Conservation (phyloP, 768 basidiomycete species). For the Asterophora parasitica region DNA sequence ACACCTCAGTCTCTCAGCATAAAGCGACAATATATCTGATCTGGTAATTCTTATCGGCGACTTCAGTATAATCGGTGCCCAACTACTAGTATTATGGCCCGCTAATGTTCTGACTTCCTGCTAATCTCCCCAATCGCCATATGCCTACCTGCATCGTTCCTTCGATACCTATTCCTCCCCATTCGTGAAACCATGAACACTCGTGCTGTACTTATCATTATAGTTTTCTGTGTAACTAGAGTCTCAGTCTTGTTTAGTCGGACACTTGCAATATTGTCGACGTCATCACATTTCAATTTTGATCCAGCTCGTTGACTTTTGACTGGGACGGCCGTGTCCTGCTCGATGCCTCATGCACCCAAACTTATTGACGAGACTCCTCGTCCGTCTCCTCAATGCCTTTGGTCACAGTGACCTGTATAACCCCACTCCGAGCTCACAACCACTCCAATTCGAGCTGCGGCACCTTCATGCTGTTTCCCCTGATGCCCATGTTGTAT, state of each 20-base stretch:
- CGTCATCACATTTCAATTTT: too few relatives aligned
- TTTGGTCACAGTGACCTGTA: conserved; percentile 14
- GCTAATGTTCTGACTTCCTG: conserved; percentile 1
- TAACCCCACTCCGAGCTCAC: conserved; percentile 3
- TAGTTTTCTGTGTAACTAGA: conserved; percentile 2
- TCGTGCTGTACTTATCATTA: conserved; percentile 7
- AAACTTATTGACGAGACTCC: conserved; percentile 41
- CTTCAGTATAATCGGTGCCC: not conserved
- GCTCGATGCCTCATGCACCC: conserved; percentile 45
- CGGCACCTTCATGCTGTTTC: conserved; percentile 61
- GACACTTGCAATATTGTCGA: not conserved
- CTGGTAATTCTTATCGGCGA: not conserved
- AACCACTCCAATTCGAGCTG: conserved; percentile 44
- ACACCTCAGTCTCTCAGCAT: conserved; percentile 29
- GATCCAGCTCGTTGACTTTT: too few relatives aligned
- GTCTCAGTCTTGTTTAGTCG: conserved; percentile 1
- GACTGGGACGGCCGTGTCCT: not conserved
- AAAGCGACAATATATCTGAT: conserved; percentile 1
- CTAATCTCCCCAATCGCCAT: not conserved
- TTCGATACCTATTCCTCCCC: not conserved
- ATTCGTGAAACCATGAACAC: not conserved
- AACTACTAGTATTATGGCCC: not conserved
- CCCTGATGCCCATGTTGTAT: conserved; percentile 43
- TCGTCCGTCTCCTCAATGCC: conserved; percentile 38
- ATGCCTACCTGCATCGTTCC: not conserved